Percentiles rank a stretch among this genome's conserved stretches.
Conservation (phyloP, 2,329 filamentous ascomycete genomes). For the Neonectria punicea region DNA sequence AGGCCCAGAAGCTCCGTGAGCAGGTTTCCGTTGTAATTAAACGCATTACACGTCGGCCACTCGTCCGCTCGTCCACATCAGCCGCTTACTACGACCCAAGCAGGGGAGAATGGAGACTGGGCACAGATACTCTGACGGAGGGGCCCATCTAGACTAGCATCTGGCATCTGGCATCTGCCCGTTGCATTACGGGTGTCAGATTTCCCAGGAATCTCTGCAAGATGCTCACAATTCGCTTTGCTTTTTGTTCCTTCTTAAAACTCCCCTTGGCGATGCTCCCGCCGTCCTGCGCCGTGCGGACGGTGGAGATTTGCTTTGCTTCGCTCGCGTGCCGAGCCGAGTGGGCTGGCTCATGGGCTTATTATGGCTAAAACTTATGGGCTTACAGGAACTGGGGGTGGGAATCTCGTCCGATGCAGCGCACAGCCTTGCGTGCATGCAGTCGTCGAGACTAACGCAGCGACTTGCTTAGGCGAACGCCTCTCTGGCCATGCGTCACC, state of each 20-base stretch:
- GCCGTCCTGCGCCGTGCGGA: constrained; percentile 1
- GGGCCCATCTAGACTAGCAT: constrained; percentile 1
- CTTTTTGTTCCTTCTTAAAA: constrained; percentile 7
- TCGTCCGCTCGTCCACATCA: constrained; percentile 7
- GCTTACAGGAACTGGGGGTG: not conserved
- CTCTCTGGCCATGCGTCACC: not conserved
- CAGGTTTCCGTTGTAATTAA: constrained; percentile 17
- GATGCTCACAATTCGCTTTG: constrained; percentile 26
- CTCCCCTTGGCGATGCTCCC: constrained; percentile 12
- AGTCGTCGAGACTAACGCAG: constrained; percentile 9
- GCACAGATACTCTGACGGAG: not conserved
- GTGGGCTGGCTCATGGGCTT: not conserved
- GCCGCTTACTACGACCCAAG: not conserved
- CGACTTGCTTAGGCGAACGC: constrained; percentile 13
- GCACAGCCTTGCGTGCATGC: constrained; percentile 21
- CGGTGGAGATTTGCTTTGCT: constrained; percentile 6
- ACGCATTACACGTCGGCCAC: constrained; percentile 6
- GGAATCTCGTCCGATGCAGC: constrained; percentile 14
- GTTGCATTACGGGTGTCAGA: constrained; percentile 27
- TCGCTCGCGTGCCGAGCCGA: constrained; percentile 1
- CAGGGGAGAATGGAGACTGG: constrained; percentile 3
- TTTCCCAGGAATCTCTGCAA: constrained; percentile 11
- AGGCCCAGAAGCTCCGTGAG: constrained; percentile 3
- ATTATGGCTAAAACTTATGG: not conserved
- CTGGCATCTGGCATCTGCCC: not conserved